Base-by-base conservation (phyloP, 306 rosid genomes). In the Spatholobus suberectus region DNA sequence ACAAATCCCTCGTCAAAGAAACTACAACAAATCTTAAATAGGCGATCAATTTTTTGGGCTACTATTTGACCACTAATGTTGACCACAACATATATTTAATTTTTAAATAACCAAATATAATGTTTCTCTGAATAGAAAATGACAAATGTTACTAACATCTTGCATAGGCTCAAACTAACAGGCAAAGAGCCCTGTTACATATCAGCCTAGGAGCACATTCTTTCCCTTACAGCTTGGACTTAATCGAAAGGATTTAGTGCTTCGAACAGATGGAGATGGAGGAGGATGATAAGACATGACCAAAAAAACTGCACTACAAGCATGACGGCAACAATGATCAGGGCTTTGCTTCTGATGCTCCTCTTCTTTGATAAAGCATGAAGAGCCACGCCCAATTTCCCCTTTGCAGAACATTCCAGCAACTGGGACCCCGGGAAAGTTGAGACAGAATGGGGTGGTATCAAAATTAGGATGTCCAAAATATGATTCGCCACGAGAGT, bases 231-330 rank as follows among this genome's bases (percentile, higher is more conserved):
- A 38, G 4, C 17, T 67, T 67, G 29, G 29, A 37, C 49, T 14
- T 38, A 3, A 34, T 65, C 6, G 38, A 10, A 23, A 8, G 27
- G 41, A 37, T 37, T 74, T 55, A 18, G 0, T 35, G n/a, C 4
- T 23, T 37, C 1, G 5, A n/a, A 29, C n/a, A n/a, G n/a, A n/a
- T n/a, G n/a, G 5, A 14, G 17, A 8, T 47, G 83, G 34, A 47
- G 80, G 24, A 69, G 81, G 87, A 74, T 26, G 35, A 70, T 43
- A 80, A 14, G 84, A 76, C 41, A 88, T 59, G 18, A 37, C 89
- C 52, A 88, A 49, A 81, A 83, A 77, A 20, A 88, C 86, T 2
- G 89, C 61, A 59, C 89, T 78, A 43, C 27, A 77, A 11, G 76
- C 77, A 77, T 83, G 89, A 21, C 74, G 34, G 23, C 40, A 76